Percentiles rank a stretch among this genome's conserved stretches.
phyloP scores from a whole-genome alignment of 2,329 filamentous ascomycete genomes.

The Teratosphaeria destructans region DNA sequence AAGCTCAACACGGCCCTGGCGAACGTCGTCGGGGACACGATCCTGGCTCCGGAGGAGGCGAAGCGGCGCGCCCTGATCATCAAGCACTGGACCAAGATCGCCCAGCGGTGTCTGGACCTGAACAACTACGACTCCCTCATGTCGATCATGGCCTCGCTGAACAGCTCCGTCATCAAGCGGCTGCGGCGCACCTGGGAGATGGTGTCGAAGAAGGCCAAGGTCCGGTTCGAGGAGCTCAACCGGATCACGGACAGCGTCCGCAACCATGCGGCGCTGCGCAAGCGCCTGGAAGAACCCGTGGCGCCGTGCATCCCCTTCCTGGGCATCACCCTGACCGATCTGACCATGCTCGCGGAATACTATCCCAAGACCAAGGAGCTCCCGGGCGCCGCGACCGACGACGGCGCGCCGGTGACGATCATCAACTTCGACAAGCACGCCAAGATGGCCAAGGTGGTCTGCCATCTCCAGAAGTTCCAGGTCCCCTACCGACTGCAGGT shows the following conservation, averaged over 20 bases:
- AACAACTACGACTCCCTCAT: slow-evolving; percentile 96
- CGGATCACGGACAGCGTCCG: slow-evolving; percentile 79
- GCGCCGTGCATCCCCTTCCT: slow-evolving; percentile 92
- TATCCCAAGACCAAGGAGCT: slow-evolving; percentile 79
- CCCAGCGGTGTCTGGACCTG: slow-evolving; percentile 72
- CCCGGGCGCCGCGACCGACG: slow-evolving; percentile 43
- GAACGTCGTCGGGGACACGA: slow-evolving; percentile 85
- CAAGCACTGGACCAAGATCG: slow-evolving; percentile 98
- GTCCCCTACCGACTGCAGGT: slow-evolving; percentile 78
- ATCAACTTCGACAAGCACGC: slow-evolving; percentile 98
- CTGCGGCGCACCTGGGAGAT: slow-evolving; percentile 86
- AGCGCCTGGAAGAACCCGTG: slow-evolving; percentile 65
- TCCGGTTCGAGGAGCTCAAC: slow-evolving; percentile 66
- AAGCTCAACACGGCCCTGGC: slow-evolving; percentile 84
- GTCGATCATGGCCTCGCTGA: slow-evolving; percentile 91
- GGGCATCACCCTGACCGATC: slow-evolving; percentile 89
- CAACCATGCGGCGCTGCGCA: slow-evolving; percentile 81
- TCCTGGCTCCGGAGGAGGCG: slow-evolving; percentile 75
- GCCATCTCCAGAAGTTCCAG: slow-evolving; percentile 91
- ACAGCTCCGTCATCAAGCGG: slow-evolving; percentile 81
- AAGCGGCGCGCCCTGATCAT: slow-evolving; percentile 86
- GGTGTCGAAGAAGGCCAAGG: slow-evolving; percentile 73
- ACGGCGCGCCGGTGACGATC: slow-evolving; percentile 60
- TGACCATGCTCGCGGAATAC: slow-evolving; percentile 91
- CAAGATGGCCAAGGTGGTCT: slow-evolving; percentile 89